phyloP scores from a whole-genome alignment of 1,284 basidiomycete genomes.

The Ustilago tritici region DNA sequence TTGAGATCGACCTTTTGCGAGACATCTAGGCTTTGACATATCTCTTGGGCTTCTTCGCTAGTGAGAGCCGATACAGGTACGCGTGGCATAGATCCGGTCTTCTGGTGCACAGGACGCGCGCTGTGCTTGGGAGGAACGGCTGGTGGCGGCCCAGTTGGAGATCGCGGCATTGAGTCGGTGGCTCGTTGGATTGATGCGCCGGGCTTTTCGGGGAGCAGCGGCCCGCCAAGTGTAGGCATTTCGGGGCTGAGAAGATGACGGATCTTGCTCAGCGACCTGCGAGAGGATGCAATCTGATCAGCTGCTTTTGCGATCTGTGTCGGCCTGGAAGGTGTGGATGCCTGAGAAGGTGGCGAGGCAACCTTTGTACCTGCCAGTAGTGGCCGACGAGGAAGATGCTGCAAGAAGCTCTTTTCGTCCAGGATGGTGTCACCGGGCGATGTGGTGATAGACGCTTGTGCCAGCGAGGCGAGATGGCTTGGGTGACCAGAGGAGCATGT shows the following conservation, averaged over 20 bases:
- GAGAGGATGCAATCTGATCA: slow-evolving; percentile 9
- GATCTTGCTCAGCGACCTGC: slow-evolving; percentile 39
- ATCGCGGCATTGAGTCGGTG: background rate
- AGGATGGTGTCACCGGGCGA: background rate
- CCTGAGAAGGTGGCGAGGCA: background rate
- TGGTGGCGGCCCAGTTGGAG: slow-evolving; percentile 1
- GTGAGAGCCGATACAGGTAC: slow-evolving; percentile 8
- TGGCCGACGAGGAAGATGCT: slow-evolving; percentile 4
- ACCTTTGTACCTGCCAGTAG: background rate
- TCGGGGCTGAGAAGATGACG: slow-evolving; percentile 36
- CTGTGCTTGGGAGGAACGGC: slow-evolving; percentile 20
- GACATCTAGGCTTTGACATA: slow-evolving; percentile 7
- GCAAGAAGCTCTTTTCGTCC: slow-evolving; percentile 16
- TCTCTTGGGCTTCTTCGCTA: background rate
- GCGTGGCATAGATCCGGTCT: background rate
- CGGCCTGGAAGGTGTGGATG: background rate
- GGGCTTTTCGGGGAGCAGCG: slow-evolving; percentile 9
- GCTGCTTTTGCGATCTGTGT: background rate
- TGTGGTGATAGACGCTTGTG: background rate
- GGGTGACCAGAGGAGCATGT: slow-evolving; percentile 13
- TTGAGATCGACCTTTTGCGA: slow-evolving; percentile 18
- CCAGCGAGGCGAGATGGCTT: slow-evolving; percentile 2
- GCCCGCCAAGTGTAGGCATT: slow-evolving; percentile 5
- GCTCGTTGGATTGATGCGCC: background rate
- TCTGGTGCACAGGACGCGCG: background rate